phyloP scores from a whole-genome alignment of 192 early-diverging fungal species.

The Lobosporangium transversale region DNA sequence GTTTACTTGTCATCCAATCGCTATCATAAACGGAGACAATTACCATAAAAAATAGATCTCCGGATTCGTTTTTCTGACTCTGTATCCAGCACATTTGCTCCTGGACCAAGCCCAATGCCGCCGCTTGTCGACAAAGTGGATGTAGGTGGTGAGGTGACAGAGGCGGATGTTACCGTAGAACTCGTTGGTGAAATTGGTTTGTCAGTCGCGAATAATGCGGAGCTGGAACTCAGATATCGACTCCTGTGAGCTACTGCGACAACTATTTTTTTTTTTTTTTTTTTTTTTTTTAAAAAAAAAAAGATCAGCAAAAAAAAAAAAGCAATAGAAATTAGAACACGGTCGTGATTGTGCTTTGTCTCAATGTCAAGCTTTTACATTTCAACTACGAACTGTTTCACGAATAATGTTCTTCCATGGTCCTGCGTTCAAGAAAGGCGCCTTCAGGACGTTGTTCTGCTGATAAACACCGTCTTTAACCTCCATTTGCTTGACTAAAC shows the following conservation, averaged over 20 bases:
- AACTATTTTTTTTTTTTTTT: too few relatives aligned
- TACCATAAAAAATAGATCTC: conserved; percentile 52
- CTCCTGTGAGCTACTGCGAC: not conserved
- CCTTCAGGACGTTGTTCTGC: too few relatives aligned
- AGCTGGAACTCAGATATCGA: conserved; percentile 17
- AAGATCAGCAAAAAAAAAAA: too few relatives aligned
- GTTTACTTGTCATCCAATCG: not conserved
- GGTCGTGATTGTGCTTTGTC: too few relatives aligned
- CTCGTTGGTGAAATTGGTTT: not conserved
- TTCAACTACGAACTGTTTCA: too few relatives aligned
- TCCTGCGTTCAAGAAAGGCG: too few relatives aligned
- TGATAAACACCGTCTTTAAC: too few relatives aligned
- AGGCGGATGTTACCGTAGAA: conserved; percentile 4
- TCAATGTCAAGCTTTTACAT: too few relatives aligned
- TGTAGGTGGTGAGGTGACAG: not conserved
- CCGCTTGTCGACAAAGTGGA: conserved; percentile 7
- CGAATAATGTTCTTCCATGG: too few relatives aligned
- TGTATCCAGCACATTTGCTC: not conserved
- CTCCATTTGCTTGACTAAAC: too few relatives aligned
- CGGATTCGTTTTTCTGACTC: conserved; percentile 48
- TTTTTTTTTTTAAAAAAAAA: too few relatives aligned
- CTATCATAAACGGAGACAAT: not conserved
- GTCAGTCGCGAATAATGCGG: conserved; percentile 6
- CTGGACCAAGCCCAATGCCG: not conserved
- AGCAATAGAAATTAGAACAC: too few relatives aligned